Conservation (phyloP, 2,329 filamentous ascomycete species). For the Fusarium continuum region DNA sequence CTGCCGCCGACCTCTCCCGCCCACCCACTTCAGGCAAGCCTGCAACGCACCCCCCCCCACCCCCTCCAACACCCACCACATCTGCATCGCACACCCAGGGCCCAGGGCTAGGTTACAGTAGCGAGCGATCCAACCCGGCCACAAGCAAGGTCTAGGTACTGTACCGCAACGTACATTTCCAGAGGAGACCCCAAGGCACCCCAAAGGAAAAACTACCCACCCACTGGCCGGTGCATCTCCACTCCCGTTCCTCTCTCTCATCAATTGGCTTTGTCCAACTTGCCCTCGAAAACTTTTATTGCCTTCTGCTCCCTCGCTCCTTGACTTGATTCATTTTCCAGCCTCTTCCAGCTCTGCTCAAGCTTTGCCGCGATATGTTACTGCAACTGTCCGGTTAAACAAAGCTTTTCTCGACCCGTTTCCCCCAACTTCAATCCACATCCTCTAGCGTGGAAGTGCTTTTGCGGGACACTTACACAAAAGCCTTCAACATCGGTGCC, state of each 20-base stretch:
- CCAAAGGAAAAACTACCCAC: conserved; percentile 44
- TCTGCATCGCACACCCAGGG: conserved; percentile 20
- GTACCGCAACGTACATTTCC: conserved; percentile 28
- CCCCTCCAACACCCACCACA: conserved; percentile 14
- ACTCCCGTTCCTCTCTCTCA: conserved; percentile 42
- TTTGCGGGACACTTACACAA: conserved; percentile 36
- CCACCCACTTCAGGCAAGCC: no score
- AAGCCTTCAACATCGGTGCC: conserved; percentile 31
- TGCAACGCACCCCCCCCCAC: no score
- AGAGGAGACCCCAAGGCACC: conserved; percentile 40
- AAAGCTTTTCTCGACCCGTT: conserved; percentile 36
- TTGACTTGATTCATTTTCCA: conserved; percentile 32
- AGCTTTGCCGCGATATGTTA: conserved; percentile 42
- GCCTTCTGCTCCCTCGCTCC: conserved; percentile 28
- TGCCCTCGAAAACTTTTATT: conserved; percentile 47
- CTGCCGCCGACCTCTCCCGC: no score
- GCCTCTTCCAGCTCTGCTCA: conserved; percentile 41
- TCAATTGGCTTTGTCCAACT: conserved; percentile 46
- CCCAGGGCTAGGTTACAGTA: conserved; percentile 29
- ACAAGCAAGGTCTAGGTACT: conserved; percentile 29
- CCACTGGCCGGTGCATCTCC: conserved; percentile 42
- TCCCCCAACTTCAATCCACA: conserved; percentile 37
- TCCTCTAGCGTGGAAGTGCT: conserved; percentile 34
- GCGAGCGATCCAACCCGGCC: conserved; percentile 39
- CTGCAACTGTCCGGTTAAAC: conserved; percentile 38